Evolutionary conservation across 2,329 filamentous ascomycete genomes (phyloP).

Genomic region (Plectosphaerella plurivora): DNA sequence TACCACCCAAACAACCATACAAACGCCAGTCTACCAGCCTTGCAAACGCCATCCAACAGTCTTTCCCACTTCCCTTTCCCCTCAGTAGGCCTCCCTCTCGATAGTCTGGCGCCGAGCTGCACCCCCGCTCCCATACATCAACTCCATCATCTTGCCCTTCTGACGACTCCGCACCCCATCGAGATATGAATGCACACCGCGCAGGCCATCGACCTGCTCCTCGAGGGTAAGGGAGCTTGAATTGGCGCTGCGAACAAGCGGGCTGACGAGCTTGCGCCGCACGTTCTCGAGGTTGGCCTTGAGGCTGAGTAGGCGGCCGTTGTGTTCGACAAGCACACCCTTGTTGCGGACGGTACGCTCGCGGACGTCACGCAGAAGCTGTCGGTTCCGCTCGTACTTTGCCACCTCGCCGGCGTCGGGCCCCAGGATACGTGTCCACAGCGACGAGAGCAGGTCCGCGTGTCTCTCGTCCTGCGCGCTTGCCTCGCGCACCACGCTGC

Average conservation of each 20-base stretch:
- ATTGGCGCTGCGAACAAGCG: slow-evolving; percentile 68
- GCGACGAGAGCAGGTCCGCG: slow-evolving; percentile 72
- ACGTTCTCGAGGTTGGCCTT: slow-evolving; percentile 86
- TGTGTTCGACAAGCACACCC: slow-evolving; percentile 79
- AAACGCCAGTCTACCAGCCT: not conserved
- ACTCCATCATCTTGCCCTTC: slow-evolving; percentile 78
- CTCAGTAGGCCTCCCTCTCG: slow-evolving; percentile 9
- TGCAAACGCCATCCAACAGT: not conserved
- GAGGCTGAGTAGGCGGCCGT: slow-evolving; percentile 74
- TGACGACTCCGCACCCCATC: slow-evolving; percentile 72
- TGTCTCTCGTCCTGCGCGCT: slow-evolving; percentile 76
- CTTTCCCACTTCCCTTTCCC: not conserved
- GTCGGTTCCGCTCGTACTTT: slow-evolving; percentile 89
- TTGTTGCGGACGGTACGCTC: slow-evolving; percentile 85
- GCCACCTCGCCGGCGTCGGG: slow-evolving; percentile 68
- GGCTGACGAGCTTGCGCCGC: slow-evolving; percentile 76
- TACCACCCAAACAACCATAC: too few relatives aligned
- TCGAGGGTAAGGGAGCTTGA: slow-evolving; percentile 70
- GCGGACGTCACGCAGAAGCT: slow-evolving; percentile 72
- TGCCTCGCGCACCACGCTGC: slow-evolving; percentile 78
- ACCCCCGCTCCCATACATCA: slow-evolving; percentile 57
- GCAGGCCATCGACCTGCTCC: slow-evolving; percentile 79
- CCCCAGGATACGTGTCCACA: slow-evolving; percentile 85
- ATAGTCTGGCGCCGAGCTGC: slow-evolving; percentile 27
- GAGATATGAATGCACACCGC: slow-evolving; percentile 74